Percentiles rank a stretch among this genome's conserved stretches.
phyloP scores from a whole-genome alignment of 2,329 filamentous ascomycete genomes.

The Arthrocladium fulminans region DNA sequence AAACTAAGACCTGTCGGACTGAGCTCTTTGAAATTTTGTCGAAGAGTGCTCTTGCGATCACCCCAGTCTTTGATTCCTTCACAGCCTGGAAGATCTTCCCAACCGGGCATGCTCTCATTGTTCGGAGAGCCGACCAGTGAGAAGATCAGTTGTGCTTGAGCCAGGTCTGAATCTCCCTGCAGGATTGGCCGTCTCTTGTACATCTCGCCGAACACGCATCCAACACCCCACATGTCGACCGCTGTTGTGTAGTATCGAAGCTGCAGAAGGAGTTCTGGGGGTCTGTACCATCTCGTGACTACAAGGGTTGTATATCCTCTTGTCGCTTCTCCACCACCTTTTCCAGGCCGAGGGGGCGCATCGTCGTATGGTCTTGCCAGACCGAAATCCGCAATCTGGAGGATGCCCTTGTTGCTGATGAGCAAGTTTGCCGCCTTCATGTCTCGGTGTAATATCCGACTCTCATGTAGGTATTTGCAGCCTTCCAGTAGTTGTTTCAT shows the following conservation, averaged over 20 bases:
- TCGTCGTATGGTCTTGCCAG: slow-evolving; percentile 91
- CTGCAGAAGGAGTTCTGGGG: slow-evolving; percentile 82
- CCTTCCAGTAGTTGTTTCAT: slow-evolving; percentile 88
- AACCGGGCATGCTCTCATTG: slow-evolving; percentile 87
- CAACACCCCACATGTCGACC: slow-evolving; percentile 97
- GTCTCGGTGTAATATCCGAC: slow-evolving; percentile 83
- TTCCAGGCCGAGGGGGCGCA: slow-evolving; percentile 62
- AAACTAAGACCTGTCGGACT: slow-evolving; percentile 67
- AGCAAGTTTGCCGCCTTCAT: slow-evolving; percentile 98
- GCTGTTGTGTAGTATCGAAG: slow-evolving; percentile 90
- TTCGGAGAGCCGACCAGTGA: slow-evolving; percentile 83
- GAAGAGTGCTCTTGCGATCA: slow-evolving; percentile 55
- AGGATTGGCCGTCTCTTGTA: slow-evolving; percentile 87
- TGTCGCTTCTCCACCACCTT: slow-evolving; percentile 71
- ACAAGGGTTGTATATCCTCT: slow-evolving; percentile 95
- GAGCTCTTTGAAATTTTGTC: slow-evolving; percentile 64
- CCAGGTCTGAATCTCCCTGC: slow-evolving; percentile 74
- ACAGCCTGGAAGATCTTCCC: slow-evolving; percentile 71
- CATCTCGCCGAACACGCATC: slow-evolving; percentile 99
- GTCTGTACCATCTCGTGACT: slow-evolving; percentile 93
- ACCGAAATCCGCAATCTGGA: slow-evolving; percentile 97
- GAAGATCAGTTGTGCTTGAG: slow-evolving; percentile 91
- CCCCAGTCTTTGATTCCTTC: slow-evolving; percentile 60
- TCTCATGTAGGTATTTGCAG: slow-evolving; percentile 80
- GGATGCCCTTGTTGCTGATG: slow-evolving; percentile 85